Conservation (phyloP, 768 basidiomycete species). For the Suillus hirtellus region DNA sequence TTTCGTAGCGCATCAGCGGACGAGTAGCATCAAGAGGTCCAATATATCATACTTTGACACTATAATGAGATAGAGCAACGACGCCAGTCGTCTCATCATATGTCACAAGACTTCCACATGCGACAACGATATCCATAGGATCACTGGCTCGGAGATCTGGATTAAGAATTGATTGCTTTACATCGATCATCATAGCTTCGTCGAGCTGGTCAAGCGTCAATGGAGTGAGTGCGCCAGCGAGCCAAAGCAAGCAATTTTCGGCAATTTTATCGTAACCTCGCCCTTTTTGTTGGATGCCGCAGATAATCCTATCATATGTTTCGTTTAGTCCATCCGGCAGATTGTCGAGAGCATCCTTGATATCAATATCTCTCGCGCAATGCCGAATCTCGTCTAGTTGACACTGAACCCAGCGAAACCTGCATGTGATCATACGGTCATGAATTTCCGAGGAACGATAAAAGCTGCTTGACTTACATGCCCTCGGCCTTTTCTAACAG, state of each 20-base stretch:
- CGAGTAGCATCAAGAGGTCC: neutral
- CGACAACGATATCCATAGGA: constrained; percentile 3
- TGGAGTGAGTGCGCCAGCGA: neutral
- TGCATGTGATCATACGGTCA: neutral
- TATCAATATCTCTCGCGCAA: too few species aligned
- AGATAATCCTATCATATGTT: constrained; percentile 23
- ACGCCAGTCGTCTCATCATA: neutral
- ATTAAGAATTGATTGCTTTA: neutral
- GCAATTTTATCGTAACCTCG: neutral
- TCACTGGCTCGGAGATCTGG: neutral
- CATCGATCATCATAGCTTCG: constrained; percentile 4
- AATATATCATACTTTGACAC: constrained; percentile 10
- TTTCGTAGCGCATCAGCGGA: neutral
- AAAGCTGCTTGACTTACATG: constrained; percentile 5
- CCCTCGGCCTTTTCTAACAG: constrained; percentile 10
- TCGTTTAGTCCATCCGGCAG: constrained; percentile 23
- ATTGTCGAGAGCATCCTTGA: neutral
- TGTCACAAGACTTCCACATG: constrained; percentile 2
- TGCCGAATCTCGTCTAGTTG: neutral
- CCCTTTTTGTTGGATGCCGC: constrained; percentile 7
- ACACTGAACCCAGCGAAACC: constrained; percentile 16
- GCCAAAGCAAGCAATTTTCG: neutral
- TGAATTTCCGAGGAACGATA: neutral
- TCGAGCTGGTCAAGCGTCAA: constrained; percentile 2
- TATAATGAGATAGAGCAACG: constrained; percentile 9